Base-by-base conservation (phyloP, 2,329 filamentous ascomycete genomes). In the Colletotrichum filicis region DNA sequence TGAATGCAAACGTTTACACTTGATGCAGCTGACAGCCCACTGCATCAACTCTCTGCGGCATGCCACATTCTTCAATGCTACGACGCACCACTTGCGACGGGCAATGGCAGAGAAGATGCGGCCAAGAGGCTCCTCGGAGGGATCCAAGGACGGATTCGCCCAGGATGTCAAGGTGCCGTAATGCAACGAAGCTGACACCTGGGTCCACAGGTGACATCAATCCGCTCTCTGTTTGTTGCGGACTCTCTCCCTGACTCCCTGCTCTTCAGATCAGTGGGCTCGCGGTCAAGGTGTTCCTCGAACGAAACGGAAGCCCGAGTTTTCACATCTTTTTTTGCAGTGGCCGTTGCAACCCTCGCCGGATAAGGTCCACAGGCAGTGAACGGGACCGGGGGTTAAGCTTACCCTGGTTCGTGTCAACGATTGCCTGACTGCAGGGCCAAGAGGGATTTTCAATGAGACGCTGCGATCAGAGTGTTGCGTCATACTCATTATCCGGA, bases 331-430 rank as follows among this genome's bases (percentile, higher is more conserved):
- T 60, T 64, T 68, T 65, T 65, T 73, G 56, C 66, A 65, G n/a
- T 60, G 37, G 46, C 16, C 24, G 55, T 69, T 70, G 66, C 60
- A 70, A 73, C 70, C 11, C 35, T 55, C 59, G 59, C 16, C 46
- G 24, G 42, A 52, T 56, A 65, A 49, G 66, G 55, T 32, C 60
- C 4, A 11, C 55, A 37, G 9, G 46, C 5, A 59, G 28, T 35
- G 59, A 46, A 70, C 46, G 59, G 55, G 42, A 49, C 59, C 55
- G 59, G 46, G 22, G 46, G 22, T 64, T 60, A 59, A 65, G 70
- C 70, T 65, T 70, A 70, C 66, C 70, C 66, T 73, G 35, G 70
- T 42, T 35, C 55, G 59, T 42, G 60, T 73, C 66, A 49, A 56
- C 24, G 28, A 49, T 37, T 65, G 55, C 60, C 55, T 69, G 46